Conservation (phyloP, 106 monocot genomes). For the Dendrobium huoshanense region DNA sequence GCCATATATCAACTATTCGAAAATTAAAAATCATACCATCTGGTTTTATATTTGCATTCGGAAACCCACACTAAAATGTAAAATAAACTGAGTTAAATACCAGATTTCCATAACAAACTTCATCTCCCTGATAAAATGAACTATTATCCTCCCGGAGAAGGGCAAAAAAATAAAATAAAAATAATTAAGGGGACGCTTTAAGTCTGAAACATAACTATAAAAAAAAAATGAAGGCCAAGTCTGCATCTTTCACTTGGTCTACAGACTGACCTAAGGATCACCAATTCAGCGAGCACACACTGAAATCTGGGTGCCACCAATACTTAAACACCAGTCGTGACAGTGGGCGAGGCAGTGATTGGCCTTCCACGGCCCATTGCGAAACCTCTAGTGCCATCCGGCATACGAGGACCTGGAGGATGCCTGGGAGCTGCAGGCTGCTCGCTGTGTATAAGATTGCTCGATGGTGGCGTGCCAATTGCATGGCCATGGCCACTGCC, state of each 20-base stretch:
- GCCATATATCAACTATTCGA: too few relatives aligned
- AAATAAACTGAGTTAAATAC: too few relatives aligned
- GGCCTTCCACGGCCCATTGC: slow-evolving; percentile 65
- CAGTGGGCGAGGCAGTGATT: neutral
- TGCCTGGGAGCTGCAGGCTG: slow-evolving; percentile 29
- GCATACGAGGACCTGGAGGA: slow-evolving; percentile 78
- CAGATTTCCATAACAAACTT: too few relatives aligned
- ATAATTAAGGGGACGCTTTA: neutral
- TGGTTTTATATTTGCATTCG: too few relatives aligned
- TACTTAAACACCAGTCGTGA: neutral
- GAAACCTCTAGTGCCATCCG: slow-evolving; percentile 76
- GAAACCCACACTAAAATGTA: too few relatives aligned
- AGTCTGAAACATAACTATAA: neutral
- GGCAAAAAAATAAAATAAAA: neutral
- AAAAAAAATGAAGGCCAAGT: neutral
- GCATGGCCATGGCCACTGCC: slow-evolving; percentile 18
- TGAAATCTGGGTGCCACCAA: neutral
- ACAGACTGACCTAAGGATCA: neutral
- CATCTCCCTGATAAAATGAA: too few relatives aligned
- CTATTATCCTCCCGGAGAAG: neutral
- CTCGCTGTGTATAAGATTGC: slow-evolving; percentile 17
- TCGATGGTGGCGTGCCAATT: slow-evolving; percentile 33
- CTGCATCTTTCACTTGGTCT: neutral
- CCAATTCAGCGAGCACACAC: neutral
- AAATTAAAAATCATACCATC: too few relatives aligned